Percentiles rank a stretch among this genome's conserved stretches.
These are phyloP conservation scores for Leishmania gerbilli DNA, from an alignment of 208 protist genomes.

Conservation along the genomic window DNA sequence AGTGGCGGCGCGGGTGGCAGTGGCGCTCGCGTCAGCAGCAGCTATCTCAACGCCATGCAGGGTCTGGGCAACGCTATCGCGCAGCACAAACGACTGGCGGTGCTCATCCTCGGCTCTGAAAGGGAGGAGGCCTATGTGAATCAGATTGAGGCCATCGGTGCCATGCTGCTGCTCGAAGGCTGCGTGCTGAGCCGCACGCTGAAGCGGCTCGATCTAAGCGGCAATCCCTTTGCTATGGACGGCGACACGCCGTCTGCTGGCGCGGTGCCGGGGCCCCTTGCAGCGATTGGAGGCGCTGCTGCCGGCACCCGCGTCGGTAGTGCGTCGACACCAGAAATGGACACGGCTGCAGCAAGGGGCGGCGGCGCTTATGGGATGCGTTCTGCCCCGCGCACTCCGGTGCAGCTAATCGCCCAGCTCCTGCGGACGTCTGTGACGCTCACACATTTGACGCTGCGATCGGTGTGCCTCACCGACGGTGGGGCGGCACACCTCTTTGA, in stretches of 20 bases:
- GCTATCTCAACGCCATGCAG: constrained; percentile 51
- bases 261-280: not conserved
- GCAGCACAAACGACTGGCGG: constrained; percentile 68
- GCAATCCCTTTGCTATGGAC: constrained; percentile 49
- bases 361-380: constrained; percentile 4
- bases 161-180: constrained; percentile 71
- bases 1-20: not conserved
- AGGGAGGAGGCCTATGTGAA: constrained; percentile 78
- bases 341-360: not conserved
- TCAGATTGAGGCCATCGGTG: constrained; percentile 55
- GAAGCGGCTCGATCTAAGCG: constrained; percentile 72
- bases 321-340: not conserved
- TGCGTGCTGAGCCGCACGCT: constrained; percentile 74
- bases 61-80: constrained; percentile 62
- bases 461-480: constrained; percentile 50
- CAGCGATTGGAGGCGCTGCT: not conserved
- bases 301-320: not conserved
- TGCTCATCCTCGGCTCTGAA: constrained; percentile 71
- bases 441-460: constrained; percentile 55
- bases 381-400: constrained; percentile 35
- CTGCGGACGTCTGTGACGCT: constrained; percentile 54
- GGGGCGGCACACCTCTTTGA: constrained; percentile 59
- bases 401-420: constrained; percentile 71
- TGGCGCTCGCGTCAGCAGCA: constrained; percentile 15
- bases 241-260: not conserved